Percentiles rank a stretch among this genome's conserved stretches.
Evolutionary conservation across 192 early-diverging fungal species (phyloP).

Genomic region (Funneliformis geosporum): DNA sequence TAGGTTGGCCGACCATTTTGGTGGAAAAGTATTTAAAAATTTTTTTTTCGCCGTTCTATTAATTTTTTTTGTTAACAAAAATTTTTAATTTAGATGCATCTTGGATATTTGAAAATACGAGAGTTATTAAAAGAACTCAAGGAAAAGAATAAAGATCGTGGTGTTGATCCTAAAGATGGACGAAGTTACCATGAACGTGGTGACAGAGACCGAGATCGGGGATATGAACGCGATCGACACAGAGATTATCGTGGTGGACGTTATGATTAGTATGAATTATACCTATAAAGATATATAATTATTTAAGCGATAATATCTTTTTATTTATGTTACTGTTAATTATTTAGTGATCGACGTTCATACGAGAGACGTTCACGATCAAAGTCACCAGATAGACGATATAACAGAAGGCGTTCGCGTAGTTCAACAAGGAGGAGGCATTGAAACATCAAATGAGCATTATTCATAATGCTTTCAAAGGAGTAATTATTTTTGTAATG

Average conservation of each 20-base stretch:
- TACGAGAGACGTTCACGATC: slow-evolving; percentile 25
- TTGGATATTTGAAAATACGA: slow-evolving; percentile 54
- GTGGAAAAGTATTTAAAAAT: slow-evolving; percentile 42
- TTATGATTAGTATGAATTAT: slow-evolving; percentile 34
- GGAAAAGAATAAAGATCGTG: slow-evolving; percentile 25
- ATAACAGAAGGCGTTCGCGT: slow-evolving; percentile 21
- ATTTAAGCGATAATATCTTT: no score
- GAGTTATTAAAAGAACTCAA: slow-evolving; percentile 52
- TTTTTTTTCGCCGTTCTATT: neutral
- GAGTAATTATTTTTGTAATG: neutral
- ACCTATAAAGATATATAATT: no score
- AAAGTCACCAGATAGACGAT: slow-evolving; percentile 26
- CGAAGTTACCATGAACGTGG: neutral
- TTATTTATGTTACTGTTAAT: slow-evolving; percentile 9
- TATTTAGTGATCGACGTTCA: slow-evolving; percentile 8
- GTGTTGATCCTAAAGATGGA: neutral
- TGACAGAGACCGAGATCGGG: slow-evolving; percentile 27
- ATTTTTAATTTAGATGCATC: slow-evolving; percentile 46
- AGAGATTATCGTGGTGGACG: slow-evolving; percentile 15
- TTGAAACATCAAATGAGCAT: neutral
- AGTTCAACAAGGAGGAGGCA: slow-evolving; percentile 17
- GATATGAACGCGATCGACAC: slow-evolving; percentile 10
- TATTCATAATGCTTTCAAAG: neutral
- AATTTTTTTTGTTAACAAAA: neutral
- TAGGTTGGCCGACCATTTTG: slow-evolving; percentile 52